These are phyloP conservation scores for Durotheca rogersii DNA, from an alignment of 495 filamentous ascomycete genomes.

Conservation along the genomic window DNA sequence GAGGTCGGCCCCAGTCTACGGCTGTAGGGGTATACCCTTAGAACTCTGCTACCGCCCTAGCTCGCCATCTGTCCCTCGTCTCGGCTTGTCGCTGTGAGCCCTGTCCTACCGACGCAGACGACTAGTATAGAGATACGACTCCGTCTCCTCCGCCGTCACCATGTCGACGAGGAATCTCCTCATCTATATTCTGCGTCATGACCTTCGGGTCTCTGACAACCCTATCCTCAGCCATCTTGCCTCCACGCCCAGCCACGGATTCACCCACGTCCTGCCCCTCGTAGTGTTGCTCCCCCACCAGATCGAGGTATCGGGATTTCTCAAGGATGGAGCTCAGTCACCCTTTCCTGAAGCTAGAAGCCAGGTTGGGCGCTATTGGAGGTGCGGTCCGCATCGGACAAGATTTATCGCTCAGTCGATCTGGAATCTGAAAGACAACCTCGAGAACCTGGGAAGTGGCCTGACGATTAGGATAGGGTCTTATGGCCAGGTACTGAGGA, in stretches of 20 bases:
- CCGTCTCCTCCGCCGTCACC: constrained; percentile 4
- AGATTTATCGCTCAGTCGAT: constrained; percentile 67
- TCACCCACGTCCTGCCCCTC: constrained; percentile 66
- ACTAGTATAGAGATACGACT: too few species aligned
- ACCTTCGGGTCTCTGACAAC: constrained; percentile 68
- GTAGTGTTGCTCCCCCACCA: constrained; percentile 65
- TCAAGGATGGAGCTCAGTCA: constrained; percentile 43
- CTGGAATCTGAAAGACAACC: constrained; percentile 62
- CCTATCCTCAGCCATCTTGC: constrained; percentile 60
- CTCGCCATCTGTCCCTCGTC: neutral
- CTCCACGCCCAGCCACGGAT: constrained; percentile 47
- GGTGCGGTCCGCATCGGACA: constrained; percentile 66
- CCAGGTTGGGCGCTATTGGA: constrained; percentile 59
- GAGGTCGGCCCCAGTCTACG: too few species aligned
- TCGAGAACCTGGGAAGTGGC: constrained; percentile 57
- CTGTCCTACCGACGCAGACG: too few species aligned
- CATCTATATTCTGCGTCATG: constrained; percentile 64
- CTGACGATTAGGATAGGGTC: constrained; percentile 64
- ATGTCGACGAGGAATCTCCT: constrained; percentile 48
- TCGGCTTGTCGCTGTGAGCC: too few species aligned
- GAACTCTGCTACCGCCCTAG: constrained; percentile 1
- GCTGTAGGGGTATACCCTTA: neutral
- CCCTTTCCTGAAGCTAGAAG: constrained; percentile 63
- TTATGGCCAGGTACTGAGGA: constrained; percentile 52
- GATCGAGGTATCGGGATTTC: constrained; percentile 68